Conservation (phyloP, 1,284 basidiomycete species). For the Leccinum huronense region DNA sequence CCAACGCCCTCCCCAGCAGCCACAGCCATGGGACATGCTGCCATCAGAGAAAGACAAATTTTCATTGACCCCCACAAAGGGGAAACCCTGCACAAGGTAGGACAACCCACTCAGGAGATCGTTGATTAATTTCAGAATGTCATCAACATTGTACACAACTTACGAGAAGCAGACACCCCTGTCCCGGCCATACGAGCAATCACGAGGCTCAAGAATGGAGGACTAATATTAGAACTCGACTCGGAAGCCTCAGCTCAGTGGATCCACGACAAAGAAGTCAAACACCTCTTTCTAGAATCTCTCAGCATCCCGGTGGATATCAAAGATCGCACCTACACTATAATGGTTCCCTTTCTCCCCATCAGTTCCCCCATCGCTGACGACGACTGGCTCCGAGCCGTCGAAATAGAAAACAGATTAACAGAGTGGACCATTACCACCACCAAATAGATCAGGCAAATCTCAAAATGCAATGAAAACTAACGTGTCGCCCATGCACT, state of each 20-base stretch:
- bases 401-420: background rate
- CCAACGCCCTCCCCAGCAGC: too few species aligned
- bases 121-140: background rate
- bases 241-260: background rate
- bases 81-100: too few species aligned
- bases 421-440: background rate
- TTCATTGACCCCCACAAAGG: too few species aligned
- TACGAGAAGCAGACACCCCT: background rate
- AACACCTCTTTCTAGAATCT: background rate
- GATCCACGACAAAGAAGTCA: background rate
- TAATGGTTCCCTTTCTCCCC: background rate
- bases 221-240: background rate
- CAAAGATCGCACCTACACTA: background rate
- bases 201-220: background rate
- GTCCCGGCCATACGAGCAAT: background rate
- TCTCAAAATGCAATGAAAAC: background rate
- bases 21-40: too few species aligned
- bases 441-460: background rate
- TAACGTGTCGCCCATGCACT: too few species aligned
- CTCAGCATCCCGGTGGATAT: background rate
- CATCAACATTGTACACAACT: background rate
- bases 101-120: background rate
- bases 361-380: background rate
- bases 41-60: too few species aligned
- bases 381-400: background rate